Evolutionary conservation across 306 rosid genomes (phyloP), one percentile per base, ranked within the genome.

Genomic region (Rosa persica): DNA sequence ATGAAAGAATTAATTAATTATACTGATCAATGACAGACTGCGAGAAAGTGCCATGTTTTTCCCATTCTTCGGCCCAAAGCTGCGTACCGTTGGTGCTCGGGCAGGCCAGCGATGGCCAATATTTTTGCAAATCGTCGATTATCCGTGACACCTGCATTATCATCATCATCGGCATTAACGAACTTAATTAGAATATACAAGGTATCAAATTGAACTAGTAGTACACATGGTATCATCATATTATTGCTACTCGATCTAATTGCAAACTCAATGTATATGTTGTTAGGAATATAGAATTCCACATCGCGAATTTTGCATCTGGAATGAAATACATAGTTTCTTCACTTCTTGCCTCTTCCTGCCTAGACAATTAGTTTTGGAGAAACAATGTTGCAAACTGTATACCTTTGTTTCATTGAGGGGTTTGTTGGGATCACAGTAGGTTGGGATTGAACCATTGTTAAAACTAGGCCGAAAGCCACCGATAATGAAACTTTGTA

Each of bases 61-160:
- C 36, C 84, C 86, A 81, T 38, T 83, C 84, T 27, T 86, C 86
- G n/a, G 74, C 46, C 84, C 87, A 86, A 71, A 81, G 79, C 34
- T 15, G 11, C 8, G 34, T 38, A 5, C 75, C 51, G 22, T 81
- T 76, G 51, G 74, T 25, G 15, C 84, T 71, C 7, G 82, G 84
- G 67, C 87, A 86, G 6, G 76, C 44, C 15, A 83, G 76, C 51
- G 80, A 57, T 48, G 89, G 76, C 82, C 87, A 83, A 46, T 30
- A 40, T 22, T 12, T 54, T 73, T 81, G 60, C 68, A 70, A 25
- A 36, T 44, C 48, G 34, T 67, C 51, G 1, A 64, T 36, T 67
- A 81, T 40, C 17, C 78, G 81, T 6, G 44, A 39, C 1, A 86
- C 39, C 87, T 86, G 70, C 10, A 43, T 5, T 15, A 76, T 39